Evolutionary conservation across 1,284 basidiomycete species (phyloP), one percentile per base, ranked within the genome.

Genomic region (Phellinidium pouzarii): DNA sequence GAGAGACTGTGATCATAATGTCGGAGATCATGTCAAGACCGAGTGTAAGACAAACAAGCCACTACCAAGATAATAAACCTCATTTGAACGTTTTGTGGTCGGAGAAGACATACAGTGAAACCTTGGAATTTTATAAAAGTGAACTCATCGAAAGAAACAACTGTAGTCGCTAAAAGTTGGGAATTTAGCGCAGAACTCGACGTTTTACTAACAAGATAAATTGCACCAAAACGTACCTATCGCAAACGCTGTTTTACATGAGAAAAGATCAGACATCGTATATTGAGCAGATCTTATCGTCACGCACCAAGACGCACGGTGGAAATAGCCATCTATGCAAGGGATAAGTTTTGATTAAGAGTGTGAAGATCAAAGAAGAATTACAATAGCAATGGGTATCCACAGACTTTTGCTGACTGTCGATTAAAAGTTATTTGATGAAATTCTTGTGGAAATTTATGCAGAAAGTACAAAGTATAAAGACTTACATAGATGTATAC

Each of bases 21-120:
- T 53, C 52, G 20, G 45, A 23, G 14, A 48, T 23, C 23, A 40
- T 48, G 25, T 29, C 36, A 12, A 47, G 25, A 11, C 52, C 52
- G 22, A 53, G 34, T 27, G 45, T 48, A 1, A 46, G 26, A 41
- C 44, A 53, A n/a, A 43, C 17, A 25, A 53, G 36, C 52, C 52
- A 53, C 52, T 52, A 42, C 14, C 22, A 45, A 19, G 1, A 23
- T 11, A n/a, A n/a, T 6, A n/a, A 31, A 19, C 26, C 9, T n/a
- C 4, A 3, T 14, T 23, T 17, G 23, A 34, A 2, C 31, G 2
- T 34, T 3, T 19, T 2, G 5, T 7, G 26, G 22, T 1, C 20
- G 20, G 19, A 23, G 29, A 23, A 1, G 0, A 14, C 40, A n/a
- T 31, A 52, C 42, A 20, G 29, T 52, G 25, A 52, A 52, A 8